These are phyloP conservation scores for Aspergillus wentii DNA, from an alignment of 495 filamentous ascomycete genomes.

Conservation along the genomic window DNA sequence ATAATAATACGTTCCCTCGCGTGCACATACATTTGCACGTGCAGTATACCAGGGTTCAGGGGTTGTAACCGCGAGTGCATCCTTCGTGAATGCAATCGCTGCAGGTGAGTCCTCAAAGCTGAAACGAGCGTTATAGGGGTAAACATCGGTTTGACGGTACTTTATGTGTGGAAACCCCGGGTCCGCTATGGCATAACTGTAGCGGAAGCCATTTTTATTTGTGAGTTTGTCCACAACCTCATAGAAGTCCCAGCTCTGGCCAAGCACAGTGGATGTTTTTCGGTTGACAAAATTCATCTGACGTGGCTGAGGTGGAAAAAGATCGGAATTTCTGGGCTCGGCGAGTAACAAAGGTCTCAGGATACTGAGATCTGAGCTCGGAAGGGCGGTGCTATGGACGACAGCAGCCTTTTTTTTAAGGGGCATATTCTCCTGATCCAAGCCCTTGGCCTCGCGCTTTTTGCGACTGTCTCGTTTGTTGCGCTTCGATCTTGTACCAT, in stretches of 20 bases:
- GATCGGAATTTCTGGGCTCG: conserved; percentile 33
- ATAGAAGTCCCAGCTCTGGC: conserved; percentile 39
- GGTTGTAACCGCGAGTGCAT: conserved; percentile 39
- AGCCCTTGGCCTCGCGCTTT: conserved; percentile 70
- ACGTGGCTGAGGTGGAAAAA: conserved; percentile 34
- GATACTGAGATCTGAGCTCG: conserved; percentile 27
- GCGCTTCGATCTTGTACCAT: conserved; percentile 35
- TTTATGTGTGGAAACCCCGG: conserved; percentile 78
- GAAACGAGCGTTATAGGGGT: conserved; percentile 74
- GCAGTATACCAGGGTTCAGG: conserved; percentile 44
- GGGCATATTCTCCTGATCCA: conserved; percentile 32
- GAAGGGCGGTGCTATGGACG: conserved; percentile 23
- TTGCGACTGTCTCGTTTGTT: conserved; percentile 53
- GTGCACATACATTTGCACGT: conserved; percentile 80
- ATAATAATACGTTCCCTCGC: conserved; percentile 92
- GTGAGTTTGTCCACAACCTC: conserved; percentile 60
- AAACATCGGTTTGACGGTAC: conserved; percentile 82
- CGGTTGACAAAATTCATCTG: conserved; percentile 35
- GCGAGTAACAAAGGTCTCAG: conserved; percentile 28
- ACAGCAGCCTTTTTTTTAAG: conserved; percentile 32
- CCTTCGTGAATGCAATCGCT: conserved; percentile 45
- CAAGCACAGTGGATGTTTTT: conserved; percentile 28
- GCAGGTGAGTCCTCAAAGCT: conserved; percentile 88
- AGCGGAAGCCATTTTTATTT: conserved; percentile 88
- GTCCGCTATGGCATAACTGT: conserved; percentile 87